phyloP scores from a whole-genome alignment of 2,329 filamentous ascomycete species.

The Fusarium sterilihyphosum region DNA sequence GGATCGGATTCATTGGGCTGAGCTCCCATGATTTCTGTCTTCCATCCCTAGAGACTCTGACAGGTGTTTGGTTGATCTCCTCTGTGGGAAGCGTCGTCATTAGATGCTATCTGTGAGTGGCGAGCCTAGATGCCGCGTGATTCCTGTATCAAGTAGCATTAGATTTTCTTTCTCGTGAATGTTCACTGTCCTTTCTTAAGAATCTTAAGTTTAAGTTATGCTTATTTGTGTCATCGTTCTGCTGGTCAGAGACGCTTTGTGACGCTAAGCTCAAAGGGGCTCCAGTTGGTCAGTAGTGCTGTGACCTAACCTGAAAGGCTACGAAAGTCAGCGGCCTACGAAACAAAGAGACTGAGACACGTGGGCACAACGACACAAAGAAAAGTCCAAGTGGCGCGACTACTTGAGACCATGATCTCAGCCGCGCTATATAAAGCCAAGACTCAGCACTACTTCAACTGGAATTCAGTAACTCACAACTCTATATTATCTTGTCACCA shows the following conservation, averaged over 20 bases:
- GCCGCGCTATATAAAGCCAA: not conserved
- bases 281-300: too few species aligned
- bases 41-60: not conserved
- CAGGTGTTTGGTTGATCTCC: not conserved
- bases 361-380: not conserved
- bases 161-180: not conserved
- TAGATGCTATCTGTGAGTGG: not conserved
- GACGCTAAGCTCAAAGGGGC: not conserved
- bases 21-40: constrained; percentile 4
- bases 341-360: not conserved
- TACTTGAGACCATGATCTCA: not conserved
- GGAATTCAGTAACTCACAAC: too few species aligned
- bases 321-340: not conserved
- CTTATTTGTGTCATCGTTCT: not conserved
- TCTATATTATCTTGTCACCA: not conserved
- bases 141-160: not conserved
- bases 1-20: constrained; percentile 17
- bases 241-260: too few species aligned
- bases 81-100: not conserved
- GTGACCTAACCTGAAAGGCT: not conserved
- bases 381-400: not conserved
- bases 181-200: not conserved
- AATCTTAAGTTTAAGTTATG: not conserved
- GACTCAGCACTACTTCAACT: too few species aligned
- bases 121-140: not conserved